Conservation (phyloP, 23 red algal species). For the Gracilaria gracilis region DNA sequence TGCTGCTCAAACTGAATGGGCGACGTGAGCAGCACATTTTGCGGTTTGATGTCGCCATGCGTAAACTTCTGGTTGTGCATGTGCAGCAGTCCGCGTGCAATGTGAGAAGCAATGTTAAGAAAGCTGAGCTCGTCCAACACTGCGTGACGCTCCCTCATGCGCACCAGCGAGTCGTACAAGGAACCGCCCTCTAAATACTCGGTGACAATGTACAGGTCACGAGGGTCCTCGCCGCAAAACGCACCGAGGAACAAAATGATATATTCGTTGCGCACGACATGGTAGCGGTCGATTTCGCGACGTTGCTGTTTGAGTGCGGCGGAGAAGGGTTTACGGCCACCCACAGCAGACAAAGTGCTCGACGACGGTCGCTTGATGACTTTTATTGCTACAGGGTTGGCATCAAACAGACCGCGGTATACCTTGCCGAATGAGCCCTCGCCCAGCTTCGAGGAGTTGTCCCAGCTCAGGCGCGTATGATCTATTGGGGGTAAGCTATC, state of each 20-base stretch:
- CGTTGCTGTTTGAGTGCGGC: constrained; percentile 58
- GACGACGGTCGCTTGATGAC: constrained; percentile 56
- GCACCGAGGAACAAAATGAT: constrained; percentile 67
- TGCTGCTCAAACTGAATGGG: constrained; percentile 31
- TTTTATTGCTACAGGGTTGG: constrained; percentile 72
- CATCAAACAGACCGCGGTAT: constrained; percentile 61
- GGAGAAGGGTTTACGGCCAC: background rate
- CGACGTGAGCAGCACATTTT: constrained; percentile 71
- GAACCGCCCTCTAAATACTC: constrained; percentile 74
- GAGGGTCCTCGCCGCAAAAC: constrained; percentile 46
- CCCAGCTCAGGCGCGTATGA: constrained; percentile 47
- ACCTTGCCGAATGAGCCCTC: constrained; percentile 77
- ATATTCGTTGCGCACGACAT: constrained; percentile 43
- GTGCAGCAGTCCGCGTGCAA: constrained; percentile 64
- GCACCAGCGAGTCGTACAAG: constrained; percentile 22
- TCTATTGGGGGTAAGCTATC: constrained; percentile 47
- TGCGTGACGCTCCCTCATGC: constrained; percentile 33
- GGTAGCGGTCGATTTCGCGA: constrained; percentile 72
- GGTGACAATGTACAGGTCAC: constrained; percentile 67
- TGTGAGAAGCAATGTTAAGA: constrained; percentile 64
- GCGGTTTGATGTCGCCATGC: constrained; percentile 81
- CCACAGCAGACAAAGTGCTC: background rate
- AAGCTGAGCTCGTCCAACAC: constrained; percentile 45
- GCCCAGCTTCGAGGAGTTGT: constrained; percentile 57
- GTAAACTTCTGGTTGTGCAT: constrained; percentile 51